Evolutionary conservation across 1,284 basidiomycete species (phyloP), one percentile per base, ranked within the genome.

Genomic region (Austroboletus niveus): DNA sequence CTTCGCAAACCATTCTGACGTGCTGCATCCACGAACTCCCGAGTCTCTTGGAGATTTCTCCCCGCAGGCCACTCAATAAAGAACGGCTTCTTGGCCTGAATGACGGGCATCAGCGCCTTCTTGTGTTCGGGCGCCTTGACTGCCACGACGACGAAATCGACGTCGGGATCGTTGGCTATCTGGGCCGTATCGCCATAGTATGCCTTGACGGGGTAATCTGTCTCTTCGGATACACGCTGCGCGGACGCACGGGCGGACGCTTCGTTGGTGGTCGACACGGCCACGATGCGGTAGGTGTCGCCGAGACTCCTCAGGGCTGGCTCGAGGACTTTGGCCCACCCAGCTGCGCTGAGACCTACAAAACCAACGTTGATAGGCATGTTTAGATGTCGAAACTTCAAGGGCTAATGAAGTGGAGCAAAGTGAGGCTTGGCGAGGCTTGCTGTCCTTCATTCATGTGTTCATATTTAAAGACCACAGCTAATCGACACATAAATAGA

Each of bases 1-100:
- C 31, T 57, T 30, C 42, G 38, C 6, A 58, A 34, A 4, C 56
- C 56, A 20, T 43, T 50, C 15, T 46, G 47, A 39, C 53, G 56
- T 1, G 56, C 56, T 5, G 48, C 39, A 3, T 58, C 47, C 5
- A 56, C 56, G 9, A 57, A 15, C 27, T 58, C 56, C 11, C 24
- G 36, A 9, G 56, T 58, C 48, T 57, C 56, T 27, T 50, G 30
- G 12, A 50, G 14, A n/a, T 46, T 51, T 22, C 17, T 55, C 10
- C 56, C 56, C 2, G 45, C 52, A 29, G 56, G 56, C 56, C 56
- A 58, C 43, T 58, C 56, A 40, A 55, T 46, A 12, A 42, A 57
- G 36, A 51, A 58, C 8, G 52, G 48, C 12, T 57, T 57, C 45
- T 56, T 57, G 27, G 56, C 56, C 8, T 46, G 52, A 11, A 57